Base-by-base conservation (phyloP, 495 filamentous ascomycete species). In the Talaromyces proteolyticus region DNA sequence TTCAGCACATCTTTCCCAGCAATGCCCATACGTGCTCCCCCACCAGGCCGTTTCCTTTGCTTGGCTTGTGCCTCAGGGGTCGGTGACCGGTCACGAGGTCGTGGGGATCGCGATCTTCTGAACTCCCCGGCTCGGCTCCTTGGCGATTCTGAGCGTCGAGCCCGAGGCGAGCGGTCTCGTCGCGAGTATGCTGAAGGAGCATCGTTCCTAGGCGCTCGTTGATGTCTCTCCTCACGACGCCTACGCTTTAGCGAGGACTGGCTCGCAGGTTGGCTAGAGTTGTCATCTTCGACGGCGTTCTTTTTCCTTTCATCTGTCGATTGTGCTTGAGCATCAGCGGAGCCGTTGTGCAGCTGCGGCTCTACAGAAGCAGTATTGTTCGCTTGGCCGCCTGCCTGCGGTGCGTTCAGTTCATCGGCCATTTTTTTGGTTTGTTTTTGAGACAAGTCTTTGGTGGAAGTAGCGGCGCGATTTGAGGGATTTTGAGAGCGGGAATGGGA, bases 31-130 rank as follows among this genome's bases (percentile, higher is more conserved):
- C 93, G 85, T 4, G 90, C 78, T 42, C 87, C 84, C 52, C 82
- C 86, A 14, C 91, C 91, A 8, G 93, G 93, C 16, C 89, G 82
- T 68, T 96, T 96, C 34, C 86, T 86, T 59, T 87, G 86, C 17
- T 86, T 82, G 6, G 84, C 48, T 41, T 64, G 60, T 38, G 65
- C 61, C 42, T 75, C 69, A 7, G 69, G 69, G 7, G 67, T 64
- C 8, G 67, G 68, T 2, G 69, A 72, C 37, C 69, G 65, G 34
- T 55, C 62, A 25, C 55, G 66, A 3, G 69, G 50, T 1, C 55
- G 36, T 6, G 71, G 67, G 14, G 71, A 73, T 5, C 57, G 62
- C 36, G 70, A 73, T 40, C 70, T 59, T 34, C 60, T 59, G 11
- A 54, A 55, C 16, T 44, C 44, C 16, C 57, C 56, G 29, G 64